Evolutionary conservation across 441 rosid genomes (phyloP), one percentile per base, ranked within the genome.

Genomic region (Pelargonium australe): DNA sequence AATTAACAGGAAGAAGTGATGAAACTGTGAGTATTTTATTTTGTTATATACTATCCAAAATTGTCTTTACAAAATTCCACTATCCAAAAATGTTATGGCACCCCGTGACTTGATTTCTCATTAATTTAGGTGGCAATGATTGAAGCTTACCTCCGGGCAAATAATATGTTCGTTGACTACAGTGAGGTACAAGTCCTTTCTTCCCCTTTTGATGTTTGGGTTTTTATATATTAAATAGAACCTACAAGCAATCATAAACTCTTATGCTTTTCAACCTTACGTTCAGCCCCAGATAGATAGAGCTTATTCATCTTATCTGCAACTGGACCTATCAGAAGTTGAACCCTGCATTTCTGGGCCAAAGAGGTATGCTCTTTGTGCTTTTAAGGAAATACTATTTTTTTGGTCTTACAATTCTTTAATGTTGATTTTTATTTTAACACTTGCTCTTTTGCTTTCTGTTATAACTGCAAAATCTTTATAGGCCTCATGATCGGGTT

Each of bases 341-440:
- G 97, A 87, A 81, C 98, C 99, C 64, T 95, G 99, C 85, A 74
- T 95, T 68, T 90, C 99, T 44, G 99, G 99, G 73, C 99, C 99
- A 47, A 95, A 95, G 82, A 84, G 98, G 98, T 92, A 65, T 72
- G 75, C 37, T n/a, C 40, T 76, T 74, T 74, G 7, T 65, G 7
- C 72, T 37, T 7, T 68, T 95, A 92, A 64, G 97, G 92, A 69
- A 89, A 95, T 23, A 98, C 91, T 37, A 5, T 37, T 37, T 37
- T 37, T 37, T 37, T 6, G 41, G 3, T 2, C 3, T 31, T 31
- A 20, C 37, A 31, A 31, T 31, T 31, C 37, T 4, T 31, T 31
- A 31, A 31, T 31, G 37, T 31, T 31, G 7, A 37, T 37, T 6
- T 37, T 6, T 37, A 37, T 31, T 31, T 31, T 31, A 31, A 3